Conservation (phyloP, 2,329 filamentous ascomycete species). For the Claviceps sp. region DNA sequence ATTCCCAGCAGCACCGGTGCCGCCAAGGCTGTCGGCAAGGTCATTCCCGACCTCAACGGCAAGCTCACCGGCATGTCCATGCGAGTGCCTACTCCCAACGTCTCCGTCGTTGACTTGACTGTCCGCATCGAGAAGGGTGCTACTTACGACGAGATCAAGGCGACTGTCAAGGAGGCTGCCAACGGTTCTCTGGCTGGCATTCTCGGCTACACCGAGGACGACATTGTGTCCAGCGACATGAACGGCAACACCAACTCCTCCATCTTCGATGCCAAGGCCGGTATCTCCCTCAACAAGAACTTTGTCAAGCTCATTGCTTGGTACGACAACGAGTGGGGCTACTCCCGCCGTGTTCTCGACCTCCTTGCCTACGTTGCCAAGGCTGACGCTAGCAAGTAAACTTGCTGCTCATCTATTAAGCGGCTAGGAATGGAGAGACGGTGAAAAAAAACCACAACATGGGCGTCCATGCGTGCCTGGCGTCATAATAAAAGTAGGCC, state of each 20-base stretch:
- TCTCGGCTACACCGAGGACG: constrained; percentile 92
- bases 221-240: constrained; percentile 85
- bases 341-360: constrained; percentile 89
- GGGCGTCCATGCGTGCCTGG: neutral
- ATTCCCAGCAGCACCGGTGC: constrained; percentile 98
- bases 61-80: constrained; percentile 99
- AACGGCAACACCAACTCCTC: constrained; percentile 88
- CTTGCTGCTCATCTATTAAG: neutral
- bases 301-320: constrained; percentile 97
- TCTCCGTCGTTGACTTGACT: constrained; percentile 97
- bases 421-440: neutral
- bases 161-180: constrained; percentile 73
- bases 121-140: constrained; percentile 85
- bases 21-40: constrained; percentile 99
- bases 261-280: constrained; percentile 98
- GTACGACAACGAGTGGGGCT: constrained; percentile 99
- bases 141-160: constrained; percentile 85
- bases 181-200: constrained; percentile 80
- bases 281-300: constrained; percentile 96
- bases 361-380: constrained; percentile 68
- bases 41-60: constrained; percentile 94
- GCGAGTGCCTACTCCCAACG: constrained; percentile 97
- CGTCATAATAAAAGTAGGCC: neutral
- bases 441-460: neutral
- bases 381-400: constrained; percentile 50